Conservation (phyloP, 116 monocot genomes). For the Phalaenopsis hybrid region DNA sequence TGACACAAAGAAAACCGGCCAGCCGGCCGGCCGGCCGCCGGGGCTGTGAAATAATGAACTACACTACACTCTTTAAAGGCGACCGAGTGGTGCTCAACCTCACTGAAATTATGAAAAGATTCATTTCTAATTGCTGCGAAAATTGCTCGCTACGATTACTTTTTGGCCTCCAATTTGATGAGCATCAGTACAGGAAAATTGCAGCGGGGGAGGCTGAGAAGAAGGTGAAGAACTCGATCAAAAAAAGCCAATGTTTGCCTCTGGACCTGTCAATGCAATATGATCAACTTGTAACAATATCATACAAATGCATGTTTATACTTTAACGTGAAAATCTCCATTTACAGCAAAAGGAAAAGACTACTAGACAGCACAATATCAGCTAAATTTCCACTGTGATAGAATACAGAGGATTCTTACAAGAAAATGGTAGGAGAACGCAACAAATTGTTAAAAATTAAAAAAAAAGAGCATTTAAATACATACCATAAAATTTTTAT, state of each 20-base stretch:
- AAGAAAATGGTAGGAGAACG: not conserved
- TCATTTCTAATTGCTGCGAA: not conserved
- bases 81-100: not conserved
- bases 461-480: not conserved
- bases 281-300: not conserved
- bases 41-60: not conserved
- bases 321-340: too few species aligned
- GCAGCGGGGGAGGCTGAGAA: not conserved
- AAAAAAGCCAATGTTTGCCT: not conserved
- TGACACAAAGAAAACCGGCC: not conserved
- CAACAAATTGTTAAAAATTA: not conserved
- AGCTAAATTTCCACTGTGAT: not conserved
- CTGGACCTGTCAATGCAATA: not conserved
- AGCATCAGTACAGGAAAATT: not conserved
- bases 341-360: too few species aligned
- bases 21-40: not conserved
- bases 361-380: too few species aligned
- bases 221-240: not conserved
- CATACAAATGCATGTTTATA: not conserved
- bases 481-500: too few species aligned
- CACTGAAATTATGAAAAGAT: not conserved
- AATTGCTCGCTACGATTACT: not conserved
- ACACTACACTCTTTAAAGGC: not conserved
- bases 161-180: not conserved
- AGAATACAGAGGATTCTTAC: not conserved